A percentile compares a stretch with the other conserved stretches of the same genome.
phyloP scores from a whole-genome alignment of 2,329 filamentous ascomycete species.

The Albophoma yamanashiensis region DNA sequence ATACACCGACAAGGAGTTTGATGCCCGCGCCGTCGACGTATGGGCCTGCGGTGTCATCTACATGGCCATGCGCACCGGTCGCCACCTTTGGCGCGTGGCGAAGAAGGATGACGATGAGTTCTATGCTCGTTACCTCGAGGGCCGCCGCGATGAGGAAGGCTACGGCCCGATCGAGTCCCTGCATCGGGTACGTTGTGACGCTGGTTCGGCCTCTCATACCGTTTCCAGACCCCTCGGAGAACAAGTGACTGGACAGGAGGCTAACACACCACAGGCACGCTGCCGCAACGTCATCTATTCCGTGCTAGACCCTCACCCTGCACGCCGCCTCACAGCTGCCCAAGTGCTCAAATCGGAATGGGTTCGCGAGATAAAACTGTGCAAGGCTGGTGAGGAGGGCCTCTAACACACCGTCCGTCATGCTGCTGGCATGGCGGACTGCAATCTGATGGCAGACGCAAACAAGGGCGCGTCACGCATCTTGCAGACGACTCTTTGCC shows the following conservation, averaged over 20 bases:
- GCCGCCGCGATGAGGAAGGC: constrained; percentile 85
- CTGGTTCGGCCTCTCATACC: background rate
- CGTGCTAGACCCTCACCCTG: constrained; percentile 89
- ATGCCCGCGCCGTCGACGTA: constrained; percentile 92
- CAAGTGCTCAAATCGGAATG: constrained; percentile 98
- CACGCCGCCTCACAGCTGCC: constrained; percentile 84
- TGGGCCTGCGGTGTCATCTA: constrained; percentile 99
- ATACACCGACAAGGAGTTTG: constrained; percentile 90
- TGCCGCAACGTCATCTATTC: constrained; percentile 99
- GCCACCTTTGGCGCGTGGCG: constrained; percentile 93
- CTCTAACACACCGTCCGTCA: constrained; percentile 42
- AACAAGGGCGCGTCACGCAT: constrained; percentile 7
- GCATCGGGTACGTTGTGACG: constrained; percentile 64
- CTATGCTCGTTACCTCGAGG: constrained; percentile 87
- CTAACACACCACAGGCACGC: constrained; percentile 53
- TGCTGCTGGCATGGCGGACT: constrained; percentile 17
- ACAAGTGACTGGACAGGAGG: background rate
- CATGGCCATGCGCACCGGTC: constrained; percentile 97
- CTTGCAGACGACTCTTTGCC: constrained; percentile 12
- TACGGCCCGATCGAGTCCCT: constrained; percentile 94
- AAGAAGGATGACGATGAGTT: constrained; percentile 97
- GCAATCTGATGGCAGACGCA: constrained; percentile 10
- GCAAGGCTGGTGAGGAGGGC: constrained; percentile 92
- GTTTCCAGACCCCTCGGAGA: background rate
- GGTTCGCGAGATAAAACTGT: constrained; percentile 95